Evolutionary conservation across 495 filamentous ascomycete genomes (phyloP).

Genomic region (Thozetella sp.): DNA sequence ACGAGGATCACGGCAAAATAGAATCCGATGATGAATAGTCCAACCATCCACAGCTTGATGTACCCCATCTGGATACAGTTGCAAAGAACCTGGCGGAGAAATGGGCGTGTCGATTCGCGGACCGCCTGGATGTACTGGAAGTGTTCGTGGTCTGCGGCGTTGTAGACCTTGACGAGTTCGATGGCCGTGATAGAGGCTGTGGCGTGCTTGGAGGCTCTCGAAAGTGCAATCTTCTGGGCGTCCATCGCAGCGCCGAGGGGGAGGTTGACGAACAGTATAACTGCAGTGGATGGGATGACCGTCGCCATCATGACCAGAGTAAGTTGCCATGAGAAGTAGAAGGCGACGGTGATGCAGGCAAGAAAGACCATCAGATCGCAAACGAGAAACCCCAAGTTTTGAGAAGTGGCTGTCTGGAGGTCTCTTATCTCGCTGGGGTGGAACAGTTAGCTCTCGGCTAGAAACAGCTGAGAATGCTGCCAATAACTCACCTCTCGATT

Average conservation of each 20-base stretch:
- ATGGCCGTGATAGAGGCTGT: conserved; percentile 72
- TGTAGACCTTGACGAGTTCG: conserved; percentile 86
- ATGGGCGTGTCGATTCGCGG: conserved; percentile 60
- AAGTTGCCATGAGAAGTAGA: conserved; percentile 82
- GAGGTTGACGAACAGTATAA: conserved; percentile 60
- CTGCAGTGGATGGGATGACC: conserved; percentile 64
- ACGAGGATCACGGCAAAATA: conserved; percentile 82
- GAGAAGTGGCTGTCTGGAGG: conserved; percentile 77
- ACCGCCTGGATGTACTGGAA: conserved; percentile 64
- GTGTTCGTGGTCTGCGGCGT: conserved; percentile 71
- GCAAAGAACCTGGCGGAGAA: conserved; percentile 65
- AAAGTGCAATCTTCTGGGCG: conserved; percentile 68
- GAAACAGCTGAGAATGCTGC: neutral
- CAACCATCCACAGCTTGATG: conserved; percentile 71
- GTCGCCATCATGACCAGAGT: conserved; percentile 80
- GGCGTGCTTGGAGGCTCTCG: conserved; percentile 70
- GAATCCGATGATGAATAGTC: conserved; percentile 89
- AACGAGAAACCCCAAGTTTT: conserved; percentile 71
- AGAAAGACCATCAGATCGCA: conserved; percentile 62
- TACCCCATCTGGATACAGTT: conserved; percentile 73
- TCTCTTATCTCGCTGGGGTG: conserved; percentile 73
- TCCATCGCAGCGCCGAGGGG: conserved; percentile 67
- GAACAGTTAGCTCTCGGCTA: conserved; percentile 13
- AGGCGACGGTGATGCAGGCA: conserved; percentile 67
- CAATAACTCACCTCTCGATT: conserved; percentile 69